Percentiles rank a stretch among this genome's conserved stretches.
Conservation (phyloP, 2,329 filamentous ascomycete genomes). For the Trichoderma sp. region DNA sequence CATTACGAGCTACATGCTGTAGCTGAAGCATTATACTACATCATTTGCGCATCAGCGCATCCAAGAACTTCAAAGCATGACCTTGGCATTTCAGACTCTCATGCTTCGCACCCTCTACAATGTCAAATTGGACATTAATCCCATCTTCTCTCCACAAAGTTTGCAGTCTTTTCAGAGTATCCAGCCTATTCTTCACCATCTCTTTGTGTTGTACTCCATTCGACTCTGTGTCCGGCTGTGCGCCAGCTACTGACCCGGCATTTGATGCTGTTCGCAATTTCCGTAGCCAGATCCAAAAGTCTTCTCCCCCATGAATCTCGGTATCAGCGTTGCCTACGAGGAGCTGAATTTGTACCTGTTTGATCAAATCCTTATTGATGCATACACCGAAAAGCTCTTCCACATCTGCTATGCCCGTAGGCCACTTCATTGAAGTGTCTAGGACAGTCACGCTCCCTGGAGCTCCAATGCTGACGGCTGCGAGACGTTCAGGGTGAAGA, state of each 20-base stretch:
- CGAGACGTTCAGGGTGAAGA: background rate
- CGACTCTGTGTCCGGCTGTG: background rate
- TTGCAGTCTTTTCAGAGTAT: background rate
- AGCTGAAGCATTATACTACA: background rate
- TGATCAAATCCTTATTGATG: background rate
- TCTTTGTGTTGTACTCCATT: background rate
- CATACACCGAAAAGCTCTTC: background rate
- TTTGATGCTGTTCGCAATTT: background rate
- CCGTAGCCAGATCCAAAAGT: background rate
- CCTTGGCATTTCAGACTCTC: background rate
- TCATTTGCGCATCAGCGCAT: background rate
- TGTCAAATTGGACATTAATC: background rate
- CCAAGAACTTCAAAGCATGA: background rate
- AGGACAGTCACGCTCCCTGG: background rate
- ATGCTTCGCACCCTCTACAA: background rate
- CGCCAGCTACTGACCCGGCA: rapidly evolving
- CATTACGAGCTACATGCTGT: background rate
- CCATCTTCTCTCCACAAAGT: background rate
- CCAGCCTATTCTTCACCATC: background rate
- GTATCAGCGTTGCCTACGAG: background rate
- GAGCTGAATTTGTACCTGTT: background rate
- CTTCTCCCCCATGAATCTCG: background rate
- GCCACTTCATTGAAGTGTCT: background rate
- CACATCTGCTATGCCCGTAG: background rate
- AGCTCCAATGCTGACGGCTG: background rate